Percentiles rank a stretch among this genome's conserved stretches.
phyloP scores from a whole-genome alignment of 495 filamentous ascomycete species.

The Xylaria nigripes region DNA sequence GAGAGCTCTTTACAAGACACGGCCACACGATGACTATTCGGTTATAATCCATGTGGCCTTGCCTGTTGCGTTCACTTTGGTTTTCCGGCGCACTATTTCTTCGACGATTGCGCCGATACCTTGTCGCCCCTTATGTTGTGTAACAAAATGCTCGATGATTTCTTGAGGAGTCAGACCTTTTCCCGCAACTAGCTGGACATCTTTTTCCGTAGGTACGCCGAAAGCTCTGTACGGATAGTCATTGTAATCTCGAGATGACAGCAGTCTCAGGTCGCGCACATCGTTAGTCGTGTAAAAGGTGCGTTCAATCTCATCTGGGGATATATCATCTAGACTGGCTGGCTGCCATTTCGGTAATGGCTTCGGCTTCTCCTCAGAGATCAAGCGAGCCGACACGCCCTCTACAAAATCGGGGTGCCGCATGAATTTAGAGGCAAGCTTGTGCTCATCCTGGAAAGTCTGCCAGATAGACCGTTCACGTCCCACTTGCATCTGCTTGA shows the following conservation, averaged over 20 bases:
- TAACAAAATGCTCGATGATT: conserved; percentile 43
- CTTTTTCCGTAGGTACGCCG: conserved; percentile 67
- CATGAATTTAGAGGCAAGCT: conserved; percentile 80
- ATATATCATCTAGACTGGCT: conserved; percentile 53
- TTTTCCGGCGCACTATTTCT: conserved; percentile 50
- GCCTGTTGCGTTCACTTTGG: conserved; percentile 24
- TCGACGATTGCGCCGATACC: conserved; percentile 50
- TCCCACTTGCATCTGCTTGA: conserved; percentile 71
- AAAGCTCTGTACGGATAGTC: conserved; percentile 57
- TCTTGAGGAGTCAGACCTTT: conserved; percentile 30
- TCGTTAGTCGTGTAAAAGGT: conserved; percentile 47
- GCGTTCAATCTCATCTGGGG: conserved; percentile 45
- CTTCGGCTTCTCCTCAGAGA: conserved; percentile 46
- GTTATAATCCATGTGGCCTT: conserved; percentile 39
- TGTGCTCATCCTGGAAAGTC: conserved; percentile 75
- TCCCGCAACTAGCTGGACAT: conserved; percentile 51
- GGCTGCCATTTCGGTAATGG: conserved; percentile 63
- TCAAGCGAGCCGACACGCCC: conserved; percentile 70
- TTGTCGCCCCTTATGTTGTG: conserved; percentile 37
- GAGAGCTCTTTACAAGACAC: conserved; percentile 1
- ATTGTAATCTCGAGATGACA: conserved; percentile 43
- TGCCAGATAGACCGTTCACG: conserved; percentile 65
- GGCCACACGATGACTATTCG: no score
- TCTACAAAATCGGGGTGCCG: conserved; percentile 74
- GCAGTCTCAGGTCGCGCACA: conserved; percentile 42